phyloP scores from a whole-genome alignment of 371 early-diverging fungal species.

The Syncephalastrum monosporum region DNA sequence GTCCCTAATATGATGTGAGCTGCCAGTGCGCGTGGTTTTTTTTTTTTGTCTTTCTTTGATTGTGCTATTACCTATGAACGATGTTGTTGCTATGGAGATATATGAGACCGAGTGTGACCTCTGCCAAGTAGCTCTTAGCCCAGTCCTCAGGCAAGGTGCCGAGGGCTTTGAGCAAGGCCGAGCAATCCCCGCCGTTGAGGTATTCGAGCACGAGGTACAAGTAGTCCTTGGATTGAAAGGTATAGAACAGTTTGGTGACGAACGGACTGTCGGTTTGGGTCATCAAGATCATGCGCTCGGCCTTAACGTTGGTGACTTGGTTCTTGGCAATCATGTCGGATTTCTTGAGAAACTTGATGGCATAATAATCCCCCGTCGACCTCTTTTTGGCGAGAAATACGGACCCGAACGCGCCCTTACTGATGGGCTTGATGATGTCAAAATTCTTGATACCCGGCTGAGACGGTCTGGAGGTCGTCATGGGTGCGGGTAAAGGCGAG shows the following conservation, averaged over 20 bases:
- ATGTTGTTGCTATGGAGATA: slow-evolving; percentile 87
- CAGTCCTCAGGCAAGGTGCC: slow-evolving; percentile 88
- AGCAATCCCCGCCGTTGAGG: slow-evolving; percentile 95
- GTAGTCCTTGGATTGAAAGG: slow-evolving; percentile 91
- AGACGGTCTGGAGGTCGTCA: slow-evolving; percentile 38
- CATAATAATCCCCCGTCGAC: slow-evolving; percentile 84
- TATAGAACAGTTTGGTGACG: slow-evolving; percentile 91
- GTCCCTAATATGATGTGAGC: slow-evolving; percentile 48
- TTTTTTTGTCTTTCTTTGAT: not conserved
- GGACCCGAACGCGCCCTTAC: slow-evolving; percentile 90
- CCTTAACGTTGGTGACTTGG: slow-evolving; percentile 88
- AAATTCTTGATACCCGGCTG: slow-evolving; percentile 86
- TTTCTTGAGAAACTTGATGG: slow-evolving; percentile 88
- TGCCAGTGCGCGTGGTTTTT: too few relatives aligned
- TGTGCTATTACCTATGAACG: slow-evolving; percentile 81
- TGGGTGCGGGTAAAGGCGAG: slow-evolving; percentile 46
- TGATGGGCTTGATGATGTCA: slow-evolving; percentile 90
- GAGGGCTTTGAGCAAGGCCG: slow-evolving; percentile 84
- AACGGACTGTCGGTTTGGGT: slow-evolving; percentile 88
- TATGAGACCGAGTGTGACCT: slow-evolving; percentile 90
- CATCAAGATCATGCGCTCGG: slow-evolving; percentile 84
- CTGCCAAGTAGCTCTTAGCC: slow-evolving; percentile 91
- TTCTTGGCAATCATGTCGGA: slow-evolving; percentile 92
- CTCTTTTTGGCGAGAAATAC: slow-evolving; percentile 86
- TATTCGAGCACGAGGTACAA: slow-evolving; percentile 96